These are phyloP conservation scores for Lipomyces kockii DNA, from an alignment of 805 yeast genomes.

Conservation along the genomic window DNA sequence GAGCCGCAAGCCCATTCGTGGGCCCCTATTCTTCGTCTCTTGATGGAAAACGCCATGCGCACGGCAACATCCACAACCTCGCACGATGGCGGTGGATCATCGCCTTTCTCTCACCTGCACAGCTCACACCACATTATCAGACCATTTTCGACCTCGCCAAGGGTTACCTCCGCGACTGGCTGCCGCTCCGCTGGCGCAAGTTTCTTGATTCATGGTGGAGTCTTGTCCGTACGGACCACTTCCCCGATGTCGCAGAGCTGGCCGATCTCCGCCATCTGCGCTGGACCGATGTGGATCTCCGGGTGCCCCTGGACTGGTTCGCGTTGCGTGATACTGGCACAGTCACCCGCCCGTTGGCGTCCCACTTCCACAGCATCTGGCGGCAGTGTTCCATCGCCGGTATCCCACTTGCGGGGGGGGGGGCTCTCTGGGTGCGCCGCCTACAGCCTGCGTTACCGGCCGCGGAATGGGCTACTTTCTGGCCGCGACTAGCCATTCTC, in stretches of 20 bases:
- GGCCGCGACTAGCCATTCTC: not conserved
- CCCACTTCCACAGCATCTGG: not conserved
- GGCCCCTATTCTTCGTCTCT: not conserved
- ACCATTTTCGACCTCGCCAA: not conserved
- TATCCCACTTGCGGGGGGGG: not conserved
- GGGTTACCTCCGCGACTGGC: not conserved
- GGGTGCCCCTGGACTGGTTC: not conserved
- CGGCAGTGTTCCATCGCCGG: no score
- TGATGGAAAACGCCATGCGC: no score
- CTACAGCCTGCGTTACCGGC: not conserved
- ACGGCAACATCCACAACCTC: no score
- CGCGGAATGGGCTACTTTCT: not conserved
- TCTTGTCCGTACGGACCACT: not conserved
- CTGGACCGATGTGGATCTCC: not conserved
- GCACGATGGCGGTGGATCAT: not conserved
- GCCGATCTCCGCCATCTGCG: not conserved
- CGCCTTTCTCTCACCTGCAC: not conserved
- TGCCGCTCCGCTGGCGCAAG: not conserved
- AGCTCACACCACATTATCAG: not conserved
- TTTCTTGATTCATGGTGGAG: not conserved
- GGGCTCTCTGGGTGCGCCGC: not conserved
- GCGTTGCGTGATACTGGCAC: not conserved
- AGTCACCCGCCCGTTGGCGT: not conserved
- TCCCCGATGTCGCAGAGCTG: not conserved
- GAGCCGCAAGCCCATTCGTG: not conserved